Percentiles rank a stretch among this genome's conserved stretches.
phyloP scores from a whole-genome alignment of 75 land plant species.

The Pseudotsuga menziesii region DNA sequence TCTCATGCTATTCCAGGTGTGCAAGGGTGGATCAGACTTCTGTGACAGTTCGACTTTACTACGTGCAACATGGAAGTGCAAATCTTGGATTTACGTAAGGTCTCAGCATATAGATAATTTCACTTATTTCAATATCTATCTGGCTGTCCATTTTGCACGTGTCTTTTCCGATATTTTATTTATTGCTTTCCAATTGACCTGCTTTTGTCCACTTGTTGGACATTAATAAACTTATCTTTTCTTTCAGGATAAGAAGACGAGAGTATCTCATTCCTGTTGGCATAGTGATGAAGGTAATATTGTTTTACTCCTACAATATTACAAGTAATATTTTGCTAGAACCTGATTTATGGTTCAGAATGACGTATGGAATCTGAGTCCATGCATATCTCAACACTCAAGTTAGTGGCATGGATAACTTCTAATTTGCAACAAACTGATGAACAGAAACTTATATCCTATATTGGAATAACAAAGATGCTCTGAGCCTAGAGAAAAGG shows the following conservation, averaged over 20 bases:
- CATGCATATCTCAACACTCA: too few relatives aligned
- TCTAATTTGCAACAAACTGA: too few relatives aligned
- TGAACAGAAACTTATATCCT: too few relatives aligned
- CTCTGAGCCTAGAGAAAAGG: too few relatives aligned
- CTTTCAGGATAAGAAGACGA: slow-evolving; percentile 65
- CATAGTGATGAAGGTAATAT: slow-evolving; percentile 70
- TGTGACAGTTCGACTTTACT: slow-evolving; percentile 70
- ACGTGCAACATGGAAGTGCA: slow-evolving; percentile 90
- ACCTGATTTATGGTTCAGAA: too few relatives aligned
- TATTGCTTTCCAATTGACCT: neutral
- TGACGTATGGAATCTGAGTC: too few relatives aligned
- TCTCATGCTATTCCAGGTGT: slow-evolving; percentile 45
- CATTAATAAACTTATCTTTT: neutral
- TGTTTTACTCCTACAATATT: too few relatives aligned
- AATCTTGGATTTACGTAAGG: slow-evolving; percentile 87
- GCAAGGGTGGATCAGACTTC: slow-evolving; percentile 86
- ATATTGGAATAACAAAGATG: too few relatives aligned
- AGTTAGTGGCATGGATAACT: too few relatives aligned
- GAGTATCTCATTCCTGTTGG: slow-evolving; percentile 95
- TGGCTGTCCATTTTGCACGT: neutral
- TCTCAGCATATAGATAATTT: neutral
- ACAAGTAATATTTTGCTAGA: too few relatives aligned
- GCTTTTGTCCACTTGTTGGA: too few relatives aligned
- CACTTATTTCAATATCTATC: neutral
- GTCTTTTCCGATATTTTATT: neutral